These are phyloP conservation scores for Puccinia hordei DNA, from an alignment of 1,284 basidiomycete genomes.

Conservation along the genomic window DNA sequence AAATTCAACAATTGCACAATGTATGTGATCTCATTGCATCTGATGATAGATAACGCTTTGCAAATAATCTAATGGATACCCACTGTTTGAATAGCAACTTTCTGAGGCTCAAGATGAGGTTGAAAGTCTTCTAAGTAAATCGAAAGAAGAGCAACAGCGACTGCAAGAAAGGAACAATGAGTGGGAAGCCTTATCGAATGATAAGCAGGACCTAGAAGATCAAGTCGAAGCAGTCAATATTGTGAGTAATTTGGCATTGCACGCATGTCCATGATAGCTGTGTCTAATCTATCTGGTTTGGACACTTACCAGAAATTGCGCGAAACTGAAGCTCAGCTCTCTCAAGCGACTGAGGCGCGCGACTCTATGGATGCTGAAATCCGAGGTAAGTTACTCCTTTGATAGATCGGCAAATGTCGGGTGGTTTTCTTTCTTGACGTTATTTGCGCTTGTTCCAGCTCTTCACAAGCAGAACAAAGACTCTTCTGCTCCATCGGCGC, in stretches of 20 bases:
- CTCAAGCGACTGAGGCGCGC: slow-evolving; percentile 38
- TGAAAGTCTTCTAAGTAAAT: not conserved
- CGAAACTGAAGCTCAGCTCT: slow-evolving; percentile 36
- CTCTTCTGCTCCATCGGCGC: slow-evolving; percentile 11
- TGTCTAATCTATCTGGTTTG: not conserved
- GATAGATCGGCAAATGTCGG: not conserved
- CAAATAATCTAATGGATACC: not conserved
- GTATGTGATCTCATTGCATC: slow-evolving; percentile 13
- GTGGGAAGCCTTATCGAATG: not conserved
- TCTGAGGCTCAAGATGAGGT: slow-evolving; percentile 15
- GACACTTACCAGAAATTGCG: slow-evolving; percentile 19
- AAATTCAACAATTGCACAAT: slow-evolving; percentile 19
- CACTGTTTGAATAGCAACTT: slow-evolving; percentile 2
- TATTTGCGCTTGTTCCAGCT: not conserved
- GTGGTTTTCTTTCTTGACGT: not conserved
- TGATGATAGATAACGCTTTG: not conserved
- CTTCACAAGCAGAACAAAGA: slow-evolving; percentile 32
- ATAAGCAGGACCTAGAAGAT: slow-evolving; percentile 11
- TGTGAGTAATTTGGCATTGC: not conserved
- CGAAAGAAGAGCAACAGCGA: slow-evolving; percentile 8
- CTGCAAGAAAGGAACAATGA: not conserved
- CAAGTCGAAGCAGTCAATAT: slow-evolving; percentile 21
- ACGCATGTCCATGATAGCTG: not conserved
- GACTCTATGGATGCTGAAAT: slow-evolving; percentile 43
- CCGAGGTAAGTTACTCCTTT: slow-evolving; percentile 18